phyloP scores from a whole-genome alignment of 2,329 filamentous ascomycete genomes.

The Talaromyces sp. region DNA sequence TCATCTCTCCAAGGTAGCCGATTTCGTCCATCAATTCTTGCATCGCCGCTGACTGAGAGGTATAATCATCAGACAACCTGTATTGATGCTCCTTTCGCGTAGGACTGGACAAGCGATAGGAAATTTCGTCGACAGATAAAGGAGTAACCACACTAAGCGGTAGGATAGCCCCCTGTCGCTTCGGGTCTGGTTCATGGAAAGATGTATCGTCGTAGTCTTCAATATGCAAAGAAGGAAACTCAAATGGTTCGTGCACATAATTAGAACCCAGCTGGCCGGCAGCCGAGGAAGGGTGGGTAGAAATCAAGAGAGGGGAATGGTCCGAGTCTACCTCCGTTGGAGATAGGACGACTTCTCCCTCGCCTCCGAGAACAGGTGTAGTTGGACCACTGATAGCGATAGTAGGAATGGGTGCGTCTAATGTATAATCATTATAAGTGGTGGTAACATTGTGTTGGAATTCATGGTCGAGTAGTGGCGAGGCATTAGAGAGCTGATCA shows the following conservation, averaged over 20 bases:
- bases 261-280: constrained; percentile 19
- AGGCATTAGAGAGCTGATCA: constrained; percentile 4
- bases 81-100: constrained; percentile 2
- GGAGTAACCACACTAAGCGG: constrained; percentile 29
- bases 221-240: constrained; percentile 33
- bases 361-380: constrained; percentile 35
- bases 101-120: constrained; percentile 1
- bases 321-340: constrained; percentile 20
- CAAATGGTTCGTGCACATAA: constrained; percentile 27
- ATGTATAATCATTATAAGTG: not conserved
- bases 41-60: constrained; percentile 32
- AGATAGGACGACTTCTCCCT: constrained; percentile 29
- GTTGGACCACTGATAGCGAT: constrained; percentile 30
- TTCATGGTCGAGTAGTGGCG: not conserved
- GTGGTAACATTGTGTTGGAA: not conserved
- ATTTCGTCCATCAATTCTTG: constrained; percentile 51
- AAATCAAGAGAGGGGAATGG: constrained; percentile 10
- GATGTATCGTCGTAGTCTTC: constrained; percentile 27
- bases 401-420: constrained; percentile 22
- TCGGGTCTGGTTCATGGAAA: constrained; percentile 33
- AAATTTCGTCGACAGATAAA: constrained; percentile 21
- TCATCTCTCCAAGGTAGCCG: constrained; percentile 50
- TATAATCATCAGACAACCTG: constrained; percentile 18
- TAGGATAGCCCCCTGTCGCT: constrained; percentile 38
- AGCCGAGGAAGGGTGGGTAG: constrained; percentile 21